Evolutionary conservation across 2,329 filamentous ascomycete species (phyloP).

Genomic region (Aspergillus novoparasiticus): DNA sequence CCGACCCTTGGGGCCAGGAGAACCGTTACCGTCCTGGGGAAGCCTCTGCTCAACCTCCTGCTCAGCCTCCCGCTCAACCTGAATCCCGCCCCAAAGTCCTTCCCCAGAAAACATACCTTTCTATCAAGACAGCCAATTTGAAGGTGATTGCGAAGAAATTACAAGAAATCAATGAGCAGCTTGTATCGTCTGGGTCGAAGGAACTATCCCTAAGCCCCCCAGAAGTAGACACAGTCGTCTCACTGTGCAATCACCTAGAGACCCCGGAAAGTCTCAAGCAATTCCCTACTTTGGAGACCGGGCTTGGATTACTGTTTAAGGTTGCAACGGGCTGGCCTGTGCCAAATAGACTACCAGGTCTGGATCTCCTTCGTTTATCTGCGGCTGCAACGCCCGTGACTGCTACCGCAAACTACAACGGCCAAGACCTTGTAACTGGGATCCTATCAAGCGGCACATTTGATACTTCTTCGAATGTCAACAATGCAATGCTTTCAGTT

Average conservation of each 20-base stretch:
- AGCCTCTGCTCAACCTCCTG: constrained; percentile 40
- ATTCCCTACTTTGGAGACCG: constrained; percentile 53
- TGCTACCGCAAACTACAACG: constrained; percentile 61
- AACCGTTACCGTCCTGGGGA: constrained; percentile 77
- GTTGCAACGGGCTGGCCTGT: constrained; percentile 80
- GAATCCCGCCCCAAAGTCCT: constrained; percentile 61
- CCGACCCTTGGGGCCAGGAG: constrained; percentile 78
- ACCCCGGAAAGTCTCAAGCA: constrained; percentile 38
- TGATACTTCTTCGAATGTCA: constrained; percentile 65
- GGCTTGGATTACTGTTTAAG: constrained; percentile 68
- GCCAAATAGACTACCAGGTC: constrained; percentile 74
- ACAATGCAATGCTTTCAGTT: constrained; percentile 84
- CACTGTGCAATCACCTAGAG: constrained; percentile 67
- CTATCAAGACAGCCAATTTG: constrained; percentile 72
- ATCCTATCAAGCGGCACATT: constrained; percentile 63
- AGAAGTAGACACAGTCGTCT: constrained; percentile 65
- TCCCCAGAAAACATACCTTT: constrained; percentile 78
- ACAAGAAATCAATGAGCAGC: constrained; percentile 67
- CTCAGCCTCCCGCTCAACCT: constrained; percentile 32
- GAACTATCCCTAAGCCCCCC: constrained; percentile 72
- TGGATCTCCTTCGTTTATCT: constrained; percentile 85
- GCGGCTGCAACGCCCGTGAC: constrained; percentile 67
- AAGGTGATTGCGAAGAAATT: constrained; percentile 76
- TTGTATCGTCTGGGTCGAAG: constrained; percentile 72
- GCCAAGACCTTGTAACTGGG: constrained; percentile 60